A percentile compares a stretch with the other conserved stretches of the same genome.
These are phyloP conservation scores for Camillea tinctor DNA, from an alignment of 2,329 filamentous ascomycete species.

Conservation along the genomic window DNA sequence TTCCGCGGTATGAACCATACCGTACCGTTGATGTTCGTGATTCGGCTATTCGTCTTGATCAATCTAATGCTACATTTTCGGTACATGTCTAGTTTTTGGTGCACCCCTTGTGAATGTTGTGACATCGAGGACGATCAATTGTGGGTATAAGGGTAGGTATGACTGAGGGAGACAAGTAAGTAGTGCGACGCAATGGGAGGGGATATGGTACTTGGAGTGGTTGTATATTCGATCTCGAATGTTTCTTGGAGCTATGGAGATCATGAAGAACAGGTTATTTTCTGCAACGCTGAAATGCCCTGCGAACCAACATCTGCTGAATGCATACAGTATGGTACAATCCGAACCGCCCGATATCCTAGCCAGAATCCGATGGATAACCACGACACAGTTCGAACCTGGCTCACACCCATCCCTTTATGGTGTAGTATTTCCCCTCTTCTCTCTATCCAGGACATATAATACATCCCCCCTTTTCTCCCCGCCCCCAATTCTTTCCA, in stretches of 20 bases:
- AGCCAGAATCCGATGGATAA: neutral
- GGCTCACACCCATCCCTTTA: neutral
- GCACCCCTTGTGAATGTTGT: neutral
- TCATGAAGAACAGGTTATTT: constrained; percentile 4
- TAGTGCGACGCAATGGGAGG: neutral
- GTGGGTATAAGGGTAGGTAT: constrained; percentile 3
- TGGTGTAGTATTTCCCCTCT: neutral
- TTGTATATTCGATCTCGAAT: constrained; percentile 13
- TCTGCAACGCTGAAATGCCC: constrained; percentile 2
- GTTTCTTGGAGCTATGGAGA: neutral
- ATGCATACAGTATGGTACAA: constrained; percentile 18
- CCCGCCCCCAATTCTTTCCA: neutral
- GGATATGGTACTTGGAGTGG: constrained; percentile 7
- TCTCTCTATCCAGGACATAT: neutral
- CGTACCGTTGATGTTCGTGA: constrained; percentile 9
- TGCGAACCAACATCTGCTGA: constrained; percentile 13
- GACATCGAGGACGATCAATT: neutral
- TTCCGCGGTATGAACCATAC: constrained; percentile 14
- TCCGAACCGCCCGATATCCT: neutral
- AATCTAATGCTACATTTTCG: constrained; percentile 2
- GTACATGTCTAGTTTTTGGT: constrained; percentile 6
- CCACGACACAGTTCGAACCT: no score
- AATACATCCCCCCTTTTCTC: neutral
- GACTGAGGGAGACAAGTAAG: neutral
- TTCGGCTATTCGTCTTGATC: constrained; percentile 6